Base-by-base conservation (phyloP, 495 filamentous ascomycete species). In the Tuber borchii region DNA sequence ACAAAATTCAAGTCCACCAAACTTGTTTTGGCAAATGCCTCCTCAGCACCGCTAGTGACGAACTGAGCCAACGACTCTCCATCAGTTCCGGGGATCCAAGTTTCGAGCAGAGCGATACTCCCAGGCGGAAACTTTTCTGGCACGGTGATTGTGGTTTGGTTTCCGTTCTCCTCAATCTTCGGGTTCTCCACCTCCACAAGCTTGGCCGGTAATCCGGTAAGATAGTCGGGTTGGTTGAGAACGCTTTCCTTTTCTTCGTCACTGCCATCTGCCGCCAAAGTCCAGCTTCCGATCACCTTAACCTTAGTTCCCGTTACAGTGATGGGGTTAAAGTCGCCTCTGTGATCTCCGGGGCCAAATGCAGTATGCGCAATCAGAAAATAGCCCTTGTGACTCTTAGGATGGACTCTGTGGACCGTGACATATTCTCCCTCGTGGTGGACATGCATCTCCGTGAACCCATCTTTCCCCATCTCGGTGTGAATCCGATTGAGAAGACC, bases 391-490 rank as follows among this genome's bases (percentile, higher is more conserved):
- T 97, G 87, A 0, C 92, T 93, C 76, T 91, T 90, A 0, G 95
- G 95, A 81, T 99, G 93, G 8, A 97, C 93, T 78, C 96, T 87
- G 83, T 99, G 96, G 14, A 99, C 93, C 8, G 96, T 98, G 80
- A 99, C 90, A 81, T 95, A 98, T 85, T 98, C 91, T 69, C 91
- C 90, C 81, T 98, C 93, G 83, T 99, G 96, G 82, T 98, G 94
- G 70, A 99, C 93, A 83, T 97, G 93, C 42, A 94, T 97, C 85
- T 99, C 96, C 71, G 93, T 91, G 79, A 97, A 98, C 19, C 92
- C 93, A 73, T 97, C 92, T 78, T 91, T 90, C 14, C 95, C 95
- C 96, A 99, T 98, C 76, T 91, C 86, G 8, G 89, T 93, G 83
- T 99, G 96, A 56, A 98, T 93, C 76, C 91, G 88, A 82, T 99